A percentile compares a stretch with the other conserved stretches of the same genome.
Conservation (phyloP, 139 green algal species). For the Tetraselmis chui region DNA sequence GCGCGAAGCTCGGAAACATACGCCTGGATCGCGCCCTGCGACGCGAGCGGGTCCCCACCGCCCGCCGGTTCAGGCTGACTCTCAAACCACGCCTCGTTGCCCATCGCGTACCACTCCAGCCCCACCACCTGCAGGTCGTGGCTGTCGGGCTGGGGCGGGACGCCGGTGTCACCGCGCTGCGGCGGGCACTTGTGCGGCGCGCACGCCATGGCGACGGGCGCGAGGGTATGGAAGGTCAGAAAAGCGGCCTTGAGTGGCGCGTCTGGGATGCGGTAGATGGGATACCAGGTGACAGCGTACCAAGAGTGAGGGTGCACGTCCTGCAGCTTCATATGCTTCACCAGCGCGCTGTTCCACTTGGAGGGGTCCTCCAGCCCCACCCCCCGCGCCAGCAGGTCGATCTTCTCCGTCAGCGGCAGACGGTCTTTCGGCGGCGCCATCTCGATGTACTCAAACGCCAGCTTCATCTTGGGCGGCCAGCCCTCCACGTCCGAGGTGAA, state of each 20-base stretch:
- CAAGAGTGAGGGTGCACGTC: constrained; percentile 78
- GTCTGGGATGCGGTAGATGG: constrained; percentile 79
- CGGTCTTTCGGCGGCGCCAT: constrained; percentile 58
- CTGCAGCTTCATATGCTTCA: constrained; percentile 34
- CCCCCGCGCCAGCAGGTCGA: constrained; percentile 35
- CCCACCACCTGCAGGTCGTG: background rate
- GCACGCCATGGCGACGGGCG: background rate
- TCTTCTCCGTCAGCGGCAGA: constrained; percentile 45
- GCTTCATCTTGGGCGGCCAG: constrained; percentile 56
- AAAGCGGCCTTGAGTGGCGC: constrained; percentile 73
- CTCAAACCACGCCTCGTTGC: background rate
- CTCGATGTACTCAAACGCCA: constrained; percentile 58
- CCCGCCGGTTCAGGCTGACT: background rate
- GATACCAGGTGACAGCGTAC: constrained; percentile 82
- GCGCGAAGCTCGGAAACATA: background rate
- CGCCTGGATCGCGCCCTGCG: background rate
- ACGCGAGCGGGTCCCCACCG: background rate
- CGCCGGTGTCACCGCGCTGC: too few relatives aligned
- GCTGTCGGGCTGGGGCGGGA: too few relatives aligned
- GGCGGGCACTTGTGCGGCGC: background rate
- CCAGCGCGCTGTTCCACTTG: constrained; percentile 4
- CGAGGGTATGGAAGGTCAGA: constrained; percentile 72
- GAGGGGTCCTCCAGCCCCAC: background rate
- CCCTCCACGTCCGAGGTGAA: constrained; percentile 46
- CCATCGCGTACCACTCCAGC: background rate